phyloP scores from a whole-genome alignment of 2,329 filamentous ascomycete species.

The Sporothrix brunneoviolacea region DNA sequence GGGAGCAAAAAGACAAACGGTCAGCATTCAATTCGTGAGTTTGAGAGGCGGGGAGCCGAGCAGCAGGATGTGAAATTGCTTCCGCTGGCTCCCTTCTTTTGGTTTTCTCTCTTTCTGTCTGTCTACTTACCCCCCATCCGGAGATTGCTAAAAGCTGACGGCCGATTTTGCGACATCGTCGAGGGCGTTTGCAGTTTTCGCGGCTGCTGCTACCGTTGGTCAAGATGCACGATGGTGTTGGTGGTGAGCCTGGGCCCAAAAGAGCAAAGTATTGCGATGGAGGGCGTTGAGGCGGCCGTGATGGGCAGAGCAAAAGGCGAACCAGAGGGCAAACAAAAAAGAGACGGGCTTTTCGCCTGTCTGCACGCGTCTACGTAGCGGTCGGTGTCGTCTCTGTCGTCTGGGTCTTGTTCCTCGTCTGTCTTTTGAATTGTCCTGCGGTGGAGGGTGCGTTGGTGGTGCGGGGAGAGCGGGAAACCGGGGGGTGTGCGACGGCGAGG shows the following conservation, averaged over 20 bases:
- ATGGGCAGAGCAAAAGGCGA: slow-evolving; percentile 23
- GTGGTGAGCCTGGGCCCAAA: slow-evolving; percentile 17
- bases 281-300: slow-evolving; percentile 26
- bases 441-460: slow-evolving; percentile 5
- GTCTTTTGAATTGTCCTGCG: background rate
- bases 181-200: slow-evolving; percentile 11
- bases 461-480: slow-evolving; percentile 2
- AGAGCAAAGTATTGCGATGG: slow-evolving; percentile 14
- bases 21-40: slow-evolving; percentile 1
- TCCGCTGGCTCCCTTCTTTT: too few relatives aligned
- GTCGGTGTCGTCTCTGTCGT: too few relatives aligned
- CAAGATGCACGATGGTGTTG: slow-evolving; percentile 13
- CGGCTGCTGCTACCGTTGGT: slow-evolving; percentile 21
- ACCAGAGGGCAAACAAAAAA: background rate
- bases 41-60: too few relatives aligned
- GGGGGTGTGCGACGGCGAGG: slow-evolving; percentile 1
- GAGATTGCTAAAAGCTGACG: slow-evolving; percentile 77
- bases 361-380: too few relatives aligned
- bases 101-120: background rate
- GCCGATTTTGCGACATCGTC: slow-evolving; percentile 82
- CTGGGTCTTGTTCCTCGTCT: too few relatives aligned
- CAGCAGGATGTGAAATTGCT: too few relatives aligned
- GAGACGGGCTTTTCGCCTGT: too few relatives aligned
- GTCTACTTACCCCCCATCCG: slow-evolving; percentile 87
- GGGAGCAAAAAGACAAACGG: slow-evolving; percentile 13